phyloP scores from a whole-genome alignment of 495 filamentous ascomycete genomes.

The Filosporella fistucella region DNA sequence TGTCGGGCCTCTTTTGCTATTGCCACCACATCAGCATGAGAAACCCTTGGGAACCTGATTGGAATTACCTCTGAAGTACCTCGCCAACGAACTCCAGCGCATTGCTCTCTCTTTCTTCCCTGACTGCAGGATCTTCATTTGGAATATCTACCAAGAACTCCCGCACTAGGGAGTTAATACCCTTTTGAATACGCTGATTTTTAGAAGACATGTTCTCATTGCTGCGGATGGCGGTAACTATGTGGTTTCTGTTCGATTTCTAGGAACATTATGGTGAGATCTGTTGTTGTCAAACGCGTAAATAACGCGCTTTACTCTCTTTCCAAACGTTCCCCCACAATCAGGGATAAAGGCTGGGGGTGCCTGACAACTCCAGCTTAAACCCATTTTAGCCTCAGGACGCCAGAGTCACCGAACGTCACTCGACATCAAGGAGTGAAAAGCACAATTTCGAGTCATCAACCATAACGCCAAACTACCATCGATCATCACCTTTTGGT shows the following conservation, averaged over 20 bases:
- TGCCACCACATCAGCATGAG: constrained; percentile 1
- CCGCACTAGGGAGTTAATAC: constrained; percentile 53
- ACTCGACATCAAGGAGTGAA: not conserved
- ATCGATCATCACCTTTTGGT: constrained; percentile 16
- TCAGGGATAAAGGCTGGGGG: no score
- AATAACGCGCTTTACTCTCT: no score
- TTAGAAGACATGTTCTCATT: constrained; percentile 40
- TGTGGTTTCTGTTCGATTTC: no score
- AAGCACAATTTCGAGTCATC: constrained; percentile 14
- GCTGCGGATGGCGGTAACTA: constrained; percentile 21
- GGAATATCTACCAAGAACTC: constrained; percentile 46
- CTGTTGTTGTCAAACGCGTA: no score
- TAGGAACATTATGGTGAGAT: no score
- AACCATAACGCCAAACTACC: constrained; percentile 5
- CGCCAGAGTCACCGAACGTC: no score
- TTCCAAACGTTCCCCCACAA: no score
- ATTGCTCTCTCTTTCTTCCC: constrained; percentile 44
- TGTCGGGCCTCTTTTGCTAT: constrained; percentile 24
- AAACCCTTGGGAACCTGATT: not conserved
- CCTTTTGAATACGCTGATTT: constrained; percentile 41
- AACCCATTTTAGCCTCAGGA: no score
- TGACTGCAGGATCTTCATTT: constrained; percentile 41
- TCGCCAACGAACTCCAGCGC: constrained; percentile 45
- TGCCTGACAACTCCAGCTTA: no score
- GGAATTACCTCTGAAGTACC: constrained; percentile 42